A percentile compares a stretch with the other conserved stretches of the same genome.
Evolutionary conservation across 2,329 filamentous ascomycete species (phyloP).

Genomic region (Neofusicoccum ribis): DNA sequence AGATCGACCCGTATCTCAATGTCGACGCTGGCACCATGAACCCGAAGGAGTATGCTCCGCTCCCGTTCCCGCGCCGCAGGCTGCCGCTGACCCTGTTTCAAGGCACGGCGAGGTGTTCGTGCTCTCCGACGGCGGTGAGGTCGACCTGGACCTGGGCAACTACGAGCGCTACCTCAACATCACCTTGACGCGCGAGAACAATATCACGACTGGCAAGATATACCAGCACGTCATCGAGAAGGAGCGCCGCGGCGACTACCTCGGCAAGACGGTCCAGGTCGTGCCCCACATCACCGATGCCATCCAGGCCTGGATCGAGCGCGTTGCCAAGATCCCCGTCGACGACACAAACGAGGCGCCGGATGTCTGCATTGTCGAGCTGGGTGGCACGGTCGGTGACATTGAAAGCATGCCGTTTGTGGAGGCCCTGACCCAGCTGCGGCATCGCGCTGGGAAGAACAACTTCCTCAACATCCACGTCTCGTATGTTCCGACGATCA

Average conservation of each 20-base stretch:
- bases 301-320: constrained; percentile 89
- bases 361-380: constrained; percentile 86
- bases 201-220: constrained; percentile 97
- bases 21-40: constrained; percentile 74
- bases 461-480: constrained; percentile 92
- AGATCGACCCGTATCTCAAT: constrained; percentile 74
- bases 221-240: constrained; percentile 85
- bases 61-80: neutral
- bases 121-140: constrained; percentile 77
- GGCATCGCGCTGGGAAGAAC: constrained; percentile 68
- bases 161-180: constrained; percentile 82
- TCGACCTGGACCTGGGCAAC: constrained; percentile 73
- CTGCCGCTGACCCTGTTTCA: constrained; percentile 2
- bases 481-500: constrained; percentile 77
- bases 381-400: constrained; percentile 71
- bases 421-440: constrained; percentile 79
- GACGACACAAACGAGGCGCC: constrained; percentile 81
- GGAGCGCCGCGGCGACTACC: constrained; percentile 72
- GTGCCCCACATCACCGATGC: constrained; percentile 90
- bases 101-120: constrained; percentile 88
- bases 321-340: constrained; percentile 80
- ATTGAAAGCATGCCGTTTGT: constrained; percentile 88
- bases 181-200: constrained; percentile 80
- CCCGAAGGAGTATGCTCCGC: constrained; percentile 57
- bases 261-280: constrained; percentile 86